phyloP scores from a whole-genome alignment of 306 rosid species.

The Medicago truncatula region DNA sequence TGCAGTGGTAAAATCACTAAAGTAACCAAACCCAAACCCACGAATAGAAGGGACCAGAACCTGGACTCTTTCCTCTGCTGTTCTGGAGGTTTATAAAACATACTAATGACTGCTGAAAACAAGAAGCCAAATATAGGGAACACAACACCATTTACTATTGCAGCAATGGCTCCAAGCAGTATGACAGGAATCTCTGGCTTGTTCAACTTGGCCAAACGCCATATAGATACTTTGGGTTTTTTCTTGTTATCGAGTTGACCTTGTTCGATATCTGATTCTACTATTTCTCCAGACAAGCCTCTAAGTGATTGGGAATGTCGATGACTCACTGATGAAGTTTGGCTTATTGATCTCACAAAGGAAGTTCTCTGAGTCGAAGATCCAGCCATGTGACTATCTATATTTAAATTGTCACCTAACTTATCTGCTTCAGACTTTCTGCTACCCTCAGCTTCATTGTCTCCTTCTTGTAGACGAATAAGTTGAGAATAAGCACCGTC shows the following conservation, averaged over 20 bases:
- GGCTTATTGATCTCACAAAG: conserved; percentile 52
- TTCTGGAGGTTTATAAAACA: conserved; percentile 66
- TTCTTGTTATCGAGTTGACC: conserved; percentile 22
- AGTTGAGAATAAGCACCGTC: conserved; percentile 88
- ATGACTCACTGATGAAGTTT: conserved; percentile 51
- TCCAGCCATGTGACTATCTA: conserved; percentile 36
- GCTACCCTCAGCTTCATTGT: conserved; percentile 35
- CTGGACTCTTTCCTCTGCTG: conserved; percentile 62
- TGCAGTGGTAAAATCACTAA: conserved; percentile 52
- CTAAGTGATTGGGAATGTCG: conserved; percentile 42
- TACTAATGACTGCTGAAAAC: conserved; percentile 66
- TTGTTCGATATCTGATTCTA: conserved; percentile 1
- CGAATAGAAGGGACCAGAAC: conserved; percentile 66
- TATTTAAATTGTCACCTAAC: conserved; percentile 31
- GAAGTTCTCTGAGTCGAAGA: conserved; percentile 46
- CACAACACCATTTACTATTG: conserved; percentile 61
- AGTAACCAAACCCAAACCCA: conserved; percentile 59
- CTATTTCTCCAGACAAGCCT: conserved; percentile 34
- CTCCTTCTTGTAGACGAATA: conserved; percentile 74
- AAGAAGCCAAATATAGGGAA: conserved; percentile 79
- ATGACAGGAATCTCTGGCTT: conserved; percentile 71
- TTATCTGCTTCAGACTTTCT: conserved; percentile 37
- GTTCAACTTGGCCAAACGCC: conserved; percentile 65
- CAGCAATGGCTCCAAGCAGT: conserved; percentile 71
- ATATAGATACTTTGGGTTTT: conserved; percentile 50